These are phyloP conservation scores for Mucor saturninus DNA, from an alignment of 371 early-diverging fungal genomes.

Conservation along the genomic window DNA sequence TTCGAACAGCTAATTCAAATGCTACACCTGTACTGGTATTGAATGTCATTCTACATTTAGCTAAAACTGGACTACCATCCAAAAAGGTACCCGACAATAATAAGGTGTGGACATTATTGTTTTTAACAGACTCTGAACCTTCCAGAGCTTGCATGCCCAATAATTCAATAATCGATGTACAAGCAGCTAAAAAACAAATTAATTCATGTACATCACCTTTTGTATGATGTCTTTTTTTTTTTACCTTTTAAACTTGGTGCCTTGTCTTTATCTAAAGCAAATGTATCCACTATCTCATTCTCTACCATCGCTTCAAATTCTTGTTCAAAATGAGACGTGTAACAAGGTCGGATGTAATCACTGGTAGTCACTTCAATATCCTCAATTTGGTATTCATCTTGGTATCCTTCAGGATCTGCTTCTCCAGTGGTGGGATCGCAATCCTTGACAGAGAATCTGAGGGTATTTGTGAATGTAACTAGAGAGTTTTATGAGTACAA, in stretches of 20 bases:
- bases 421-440: slow-evolving; percentile 93
- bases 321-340: slow-evolving; percentile 51
- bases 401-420: slow-evolving; percentile 91
- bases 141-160: slow-evolving; percentile 86
- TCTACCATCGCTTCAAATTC: slow-evolving; percentile 81
- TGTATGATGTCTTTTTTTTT: slow-evolving; percentile 69
- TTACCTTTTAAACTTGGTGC: slow-evolving; percentile 68
- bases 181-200: slow-evolving; percentile 55
- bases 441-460: slow-evolving; percentile 92
- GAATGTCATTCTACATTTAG: slow-evolving; percentile 85
- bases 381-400: slow-evolving; percentile 94
- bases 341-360: slow-evolving; percentile 91
- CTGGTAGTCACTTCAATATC: slow-evolving; percentile 83
- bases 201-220: slow-evolving; percentile 46
- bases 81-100: slow-evolving; percentile 83
- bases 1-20: slow-evolving; percentile 85
- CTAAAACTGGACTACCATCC: slow-evolving; percentile 73
- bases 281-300: slow-evolving; percentile 85
- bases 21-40: slow-evolving; percentile 82
- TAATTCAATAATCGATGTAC: slow-evolving; percentile 67
- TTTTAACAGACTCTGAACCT: slow-evolving; percentile 67
- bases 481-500: not conserved
- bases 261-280: slow-evolving; percentile 75
- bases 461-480: slow-evolving; percentile 83
- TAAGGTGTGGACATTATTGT: slow-evolving; percentile 82